A percentile compares a stretch with the other conserved stretches of the same genome.
Evolutionary conservation across 2,329 filamentous ascomycete species (phyloP).

Genomic region (Dactylellina haptotyla): DNA sequence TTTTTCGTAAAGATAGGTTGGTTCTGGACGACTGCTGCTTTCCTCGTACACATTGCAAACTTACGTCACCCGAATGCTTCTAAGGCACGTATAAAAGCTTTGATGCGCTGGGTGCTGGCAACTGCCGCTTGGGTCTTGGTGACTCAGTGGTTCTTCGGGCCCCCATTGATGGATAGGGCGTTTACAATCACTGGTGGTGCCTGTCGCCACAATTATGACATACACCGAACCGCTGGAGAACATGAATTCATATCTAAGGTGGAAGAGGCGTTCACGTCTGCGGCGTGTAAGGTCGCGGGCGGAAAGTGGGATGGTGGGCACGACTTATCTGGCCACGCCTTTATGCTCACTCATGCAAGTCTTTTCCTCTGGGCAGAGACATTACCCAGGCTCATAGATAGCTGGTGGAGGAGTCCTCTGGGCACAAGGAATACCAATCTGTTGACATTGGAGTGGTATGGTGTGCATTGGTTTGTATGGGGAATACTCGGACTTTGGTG

Average conservation of each 20-base stretch:
- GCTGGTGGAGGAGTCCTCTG: slow-evolving; percentile 58
- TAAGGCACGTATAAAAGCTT: slow-evolving; percentile 65
- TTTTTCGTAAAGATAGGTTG: slow-evolving; percentile 96
- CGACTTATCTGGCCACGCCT: slow-evolving; percentile 95
- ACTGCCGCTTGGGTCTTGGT: slow-evolving; percentile 84
- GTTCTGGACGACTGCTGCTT: slow-evolving; percentile 85
- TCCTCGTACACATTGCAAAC: slow-evolving; percentile 74
- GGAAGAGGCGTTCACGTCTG: slow-evolving; percentile 72
- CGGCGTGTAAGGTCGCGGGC: slow-evolving; percentile 82
- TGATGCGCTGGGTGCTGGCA: slow-evolving; percentile 74
- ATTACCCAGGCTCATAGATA: slow-evolving; percentile 61
- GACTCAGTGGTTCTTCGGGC: slow-evolving; percentile 97
- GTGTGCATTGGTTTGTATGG: slow-evolving; percentile 64
- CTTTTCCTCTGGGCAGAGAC: slow-evolving; percentile 84
- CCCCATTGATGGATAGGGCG: slow-evolving; percentile 85
- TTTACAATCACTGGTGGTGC: slow-evolving; percentile 89
- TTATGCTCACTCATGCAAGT: slow-evolving; percentile 85
- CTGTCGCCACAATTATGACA: slow-evolving; percentile 71
- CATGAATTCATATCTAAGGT: slow-evolving; percentile 63
- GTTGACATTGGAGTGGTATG: slow-evolving; percentile 61
- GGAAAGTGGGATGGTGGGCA: slow-evolving; percentile 92
- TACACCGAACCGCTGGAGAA: slow-evolving; percentile 60
- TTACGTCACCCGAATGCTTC: slow-evolving; percentile 68
- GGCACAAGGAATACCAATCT: slow-evolving; percentile 68
- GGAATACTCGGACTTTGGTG: slow-evolving; percentile 76